Percentiles rank a stretch among this genome's conserved stretches.
Conservation (phyloP, 1,139 yeast species). For the Saccharomycopsis hybrid region DNA sequence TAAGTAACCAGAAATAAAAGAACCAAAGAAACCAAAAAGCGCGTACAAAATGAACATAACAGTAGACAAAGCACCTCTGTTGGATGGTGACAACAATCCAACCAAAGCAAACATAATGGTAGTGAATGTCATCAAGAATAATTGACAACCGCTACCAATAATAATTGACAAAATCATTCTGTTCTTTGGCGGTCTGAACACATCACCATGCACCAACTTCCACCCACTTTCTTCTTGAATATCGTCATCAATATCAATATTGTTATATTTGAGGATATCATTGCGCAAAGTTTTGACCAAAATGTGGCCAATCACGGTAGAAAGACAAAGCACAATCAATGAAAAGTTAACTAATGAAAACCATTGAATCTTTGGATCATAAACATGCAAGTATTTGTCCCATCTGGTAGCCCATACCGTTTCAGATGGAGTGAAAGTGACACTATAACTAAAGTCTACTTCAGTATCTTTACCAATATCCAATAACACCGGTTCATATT, state of each 20-base stretch:
- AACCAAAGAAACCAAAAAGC: constrained; percentile 71
- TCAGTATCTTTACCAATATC: constrained; percentile 34
- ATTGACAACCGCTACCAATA: constrained; percentile 85
- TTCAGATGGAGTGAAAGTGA: constrained; percentile 55
- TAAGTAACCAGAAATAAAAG: constrained; percentile 77
- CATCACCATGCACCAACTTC: constrained; percentile 95
- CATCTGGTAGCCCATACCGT: constrained; percentile 98
- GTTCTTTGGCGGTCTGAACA: constrained; percentile 76
- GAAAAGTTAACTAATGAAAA: constrained; percentile 83
- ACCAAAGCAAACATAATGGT: constrained; percentile 79
- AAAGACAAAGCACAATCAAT: constrained; percentile 68
- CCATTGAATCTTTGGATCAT: constrained; percentile 94
- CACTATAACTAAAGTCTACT: constrained; percentile 58
- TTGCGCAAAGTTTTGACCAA: constrained; percentile 73
- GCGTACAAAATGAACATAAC: constrained; percentile 82
- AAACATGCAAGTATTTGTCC: constrained; percentile 92
- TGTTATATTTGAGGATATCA: constrained; percentile 85
- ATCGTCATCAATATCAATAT: constrained; percentile 65
- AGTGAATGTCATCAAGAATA: constrained; percentile 67
- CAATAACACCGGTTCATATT: constrained; percentile 39
- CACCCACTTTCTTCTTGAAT: constrained; percentile 94
- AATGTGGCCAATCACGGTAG: constrained; percentile 74
- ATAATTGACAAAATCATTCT: constrained; percentile 69
- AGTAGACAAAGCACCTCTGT: constrained; percentile 89
- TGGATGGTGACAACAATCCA: constrained; percentile 89